Percentiles rank a stretch among this genome's conserved stretches.
Evolutionary conservation across 2,329 filamentous ascomycete genomes (phyloP).

Genomic region (Aureobasidium sp.): DNA sequence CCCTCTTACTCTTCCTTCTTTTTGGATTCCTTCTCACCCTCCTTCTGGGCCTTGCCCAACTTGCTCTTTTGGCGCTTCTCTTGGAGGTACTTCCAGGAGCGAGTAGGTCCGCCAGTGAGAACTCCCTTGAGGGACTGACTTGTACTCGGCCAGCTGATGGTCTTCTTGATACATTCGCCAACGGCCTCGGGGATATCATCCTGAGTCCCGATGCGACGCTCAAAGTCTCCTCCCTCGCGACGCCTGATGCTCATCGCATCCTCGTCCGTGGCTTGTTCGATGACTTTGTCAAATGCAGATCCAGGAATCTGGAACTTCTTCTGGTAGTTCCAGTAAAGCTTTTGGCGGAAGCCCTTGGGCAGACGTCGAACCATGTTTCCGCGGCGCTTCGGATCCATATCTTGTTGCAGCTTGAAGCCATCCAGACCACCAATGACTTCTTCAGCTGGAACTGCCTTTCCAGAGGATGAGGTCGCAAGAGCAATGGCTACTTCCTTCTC

Average conservation of each 20-base stretch:
- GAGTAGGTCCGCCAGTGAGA: constrained; percentile 64
- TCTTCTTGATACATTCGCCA: constrained; percentile 70
- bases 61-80: constrained; percentile 58
- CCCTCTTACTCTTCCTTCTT: neutral
- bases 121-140: constrained; percentile 78
- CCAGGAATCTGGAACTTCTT: constrained; percentile 79
- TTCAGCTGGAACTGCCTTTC: constrained; percentile 42
- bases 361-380: constrained; percentile 95
- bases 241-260: constrained; percentile 58
- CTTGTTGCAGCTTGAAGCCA: constrained; percentile 69
- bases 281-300: constrained; percentile 75
- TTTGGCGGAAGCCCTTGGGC: constrained; percentile 76
- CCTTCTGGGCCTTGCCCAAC: constrained; percentile 13
- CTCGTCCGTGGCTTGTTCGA: constrained; percentile 66
- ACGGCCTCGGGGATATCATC: constrained; percentile 63
- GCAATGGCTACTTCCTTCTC: constrained; percentile 26
- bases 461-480: constrained; percentile 24
- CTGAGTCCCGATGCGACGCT: constrained; percentile 72
- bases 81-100: constrained; percentile 64
- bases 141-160: constrained; percentile 86
- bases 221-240: constrained; percentile 74
- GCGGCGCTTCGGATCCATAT: constrained; percentile 84
- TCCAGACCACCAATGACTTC: constrained; percentile 40
- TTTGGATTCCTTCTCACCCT: constrained; percentile 8
- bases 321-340: constrained; percentile 92